Evolutionary conservation across 176 grass and related monocot species (phyloP), one percentile per base, ranked within the genome.

Genomic region (Canna indica): DNA sequence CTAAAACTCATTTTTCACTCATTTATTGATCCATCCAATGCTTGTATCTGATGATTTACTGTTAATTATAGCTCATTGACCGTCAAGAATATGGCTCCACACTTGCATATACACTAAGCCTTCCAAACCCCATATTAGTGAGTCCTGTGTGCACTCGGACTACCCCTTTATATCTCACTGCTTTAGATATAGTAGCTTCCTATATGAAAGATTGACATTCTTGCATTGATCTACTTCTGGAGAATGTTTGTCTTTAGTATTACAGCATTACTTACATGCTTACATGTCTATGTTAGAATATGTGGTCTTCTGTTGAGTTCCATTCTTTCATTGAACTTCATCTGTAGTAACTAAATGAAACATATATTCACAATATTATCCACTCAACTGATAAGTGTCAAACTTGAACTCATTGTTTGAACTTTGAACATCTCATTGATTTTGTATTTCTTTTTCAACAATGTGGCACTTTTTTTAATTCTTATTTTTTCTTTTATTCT

Each of bases 401-500:
- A 8, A n/a, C 5, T 54, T 54, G 50, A 18, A n/a, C 6, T 18
- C 50, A 54, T n/a, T 54, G 16, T n/a, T 0, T n/a, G 22, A 54
- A 32, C 15, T 62, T 61, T 62, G 27, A 62, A 11, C 24, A 30
- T 25, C 3, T n/a, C 7, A 22, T 32, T n/a, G n/a, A 39, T 66
- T 29, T 5, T 38, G 20, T 39, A 12, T 66, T n/a, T 25, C 18
- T 38, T 36, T 39, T 20, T 1, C 20, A 39, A 33, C 17, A 38
- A 2, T 26, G 31, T 76, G 65, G 12, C 67, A 42, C 7, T 57
- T 34, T 7, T 68, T 12, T 26, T 50, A 16, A 11, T 58, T 74
- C 65, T 68, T 46, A 28, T 80, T 77, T 0, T 62, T 20, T 83
- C 30, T 60, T 18, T 31, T 18, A 75, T 77, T 74, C 0, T 73